Evolutionary conservation across 2,329 filamentous ascomycete species (phyloP).

Genomic region (Tolypocladium pustulatum): DNA sequence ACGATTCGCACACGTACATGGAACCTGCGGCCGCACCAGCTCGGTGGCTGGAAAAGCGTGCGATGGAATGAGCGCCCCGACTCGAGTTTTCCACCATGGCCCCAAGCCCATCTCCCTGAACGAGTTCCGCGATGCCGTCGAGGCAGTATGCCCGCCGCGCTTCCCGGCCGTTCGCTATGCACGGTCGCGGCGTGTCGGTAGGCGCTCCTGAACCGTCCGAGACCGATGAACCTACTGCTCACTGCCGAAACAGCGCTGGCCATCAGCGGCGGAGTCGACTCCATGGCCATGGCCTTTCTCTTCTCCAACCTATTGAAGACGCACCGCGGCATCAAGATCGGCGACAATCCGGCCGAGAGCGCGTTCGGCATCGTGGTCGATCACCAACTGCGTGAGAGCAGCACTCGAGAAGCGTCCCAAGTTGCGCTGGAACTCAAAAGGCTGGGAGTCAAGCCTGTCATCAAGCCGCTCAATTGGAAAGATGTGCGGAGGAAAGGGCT

Average conservation of each 20-base stretch:
- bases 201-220: constrained; percentile 6
- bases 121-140: constrained; percentile 37
- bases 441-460: constrained; percentile 21
- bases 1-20: neutral
- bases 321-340: constrained; percentile 25
- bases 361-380: constrained; percentile 44
- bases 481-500: constrained; percentile 16
- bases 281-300: constrained; percentile 85
- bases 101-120: constrained; percentile 24
- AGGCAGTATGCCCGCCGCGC: constrained; percentile 37
- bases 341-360: constrained; percentile 30
- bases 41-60: neutral
- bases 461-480: constrained; percentile 36
- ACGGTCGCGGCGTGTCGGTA: constrained; percentile 31
- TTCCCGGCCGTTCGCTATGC: constrained; percentile 29
- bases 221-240: neutral
- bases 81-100: constrained; percentile 24
- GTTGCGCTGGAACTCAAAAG: constrained; percentile 30
- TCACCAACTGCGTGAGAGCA: constrained; percentile 44
- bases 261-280: constrained; percentile 88
- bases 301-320: constrained; percentile 38
- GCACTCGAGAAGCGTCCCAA: constrained; percentile 36
- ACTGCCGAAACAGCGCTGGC: constrained; percentile 51
- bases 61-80: constrained; percentile 24
- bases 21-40: neutral